Evolutionary conservation across 176 grass and related monocot species (phyloP).

Genomic region (Thinopyrum elongatum): DNA sequence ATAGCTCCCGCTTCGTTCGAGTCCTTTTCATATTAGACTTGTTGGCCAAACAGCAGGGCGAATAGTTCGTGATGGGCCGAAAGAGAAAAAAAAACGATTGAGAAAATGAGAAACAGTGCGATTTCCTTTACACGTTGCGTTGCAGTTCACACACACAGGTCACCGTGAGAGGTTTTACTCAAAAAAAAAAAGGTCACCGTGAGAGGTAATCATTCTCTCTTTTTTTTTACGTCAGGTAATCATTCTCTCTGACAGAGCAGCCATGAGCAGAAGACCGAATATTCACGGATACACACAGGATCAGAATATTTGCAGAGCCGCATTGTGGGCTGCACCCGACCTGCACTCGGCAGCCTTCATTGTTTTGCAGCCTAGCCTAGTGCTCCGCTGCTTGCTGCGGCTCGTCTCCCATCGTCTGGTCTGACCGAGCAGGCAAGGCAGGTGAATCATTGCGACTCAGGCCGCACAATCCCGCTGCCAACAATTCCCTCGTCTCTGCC

Average conservation of each 20-base stretch:
- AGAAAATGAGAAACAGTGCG: too few species aligned
- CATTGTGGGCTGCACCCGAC: background rate
- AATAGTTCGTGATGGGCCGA: too few species aligned
- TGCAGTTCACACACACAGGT: too few species aligned
- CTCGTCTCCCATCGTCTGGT: background rate
- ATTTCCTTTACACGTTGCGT: too few species aligned
- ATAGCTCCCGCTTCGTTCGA: too few species aligned
- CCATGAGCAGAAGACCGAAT: background rate
- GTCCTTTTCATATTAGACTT: too few species aligned
- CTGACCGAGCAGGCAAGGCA: background rate
- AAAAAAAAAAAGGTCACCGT: too few species aligned
- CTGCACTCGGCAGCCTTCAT: background rate
- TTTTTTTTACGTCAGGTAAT: too few species aligned
- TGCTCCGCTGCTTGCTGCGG: background rate
- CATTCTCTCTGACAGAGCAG: background rate
- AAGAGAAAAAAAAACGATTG: too few species aligned
- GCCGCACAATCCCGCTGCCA: conserved; percentile 9
- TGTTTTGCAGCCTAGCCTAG: background rate
- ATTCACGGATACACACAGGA: background rate
- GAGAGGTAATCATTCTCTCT: too few species aligned
- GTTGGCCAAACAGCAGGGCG: too few species aligned
- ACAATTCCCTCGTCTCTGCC: background rate
- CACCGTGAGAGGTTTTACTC: too few species aligned
- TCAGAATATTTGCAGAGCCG: background rate
- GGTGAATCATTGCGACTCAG: conserved; percentile 13